These are phyloP conservation scores for Scedosporium aurantiacum DNA, from an alignment of 2,329 filamentous ascomycete genomes.

Conservation along the genomic window DNA sequence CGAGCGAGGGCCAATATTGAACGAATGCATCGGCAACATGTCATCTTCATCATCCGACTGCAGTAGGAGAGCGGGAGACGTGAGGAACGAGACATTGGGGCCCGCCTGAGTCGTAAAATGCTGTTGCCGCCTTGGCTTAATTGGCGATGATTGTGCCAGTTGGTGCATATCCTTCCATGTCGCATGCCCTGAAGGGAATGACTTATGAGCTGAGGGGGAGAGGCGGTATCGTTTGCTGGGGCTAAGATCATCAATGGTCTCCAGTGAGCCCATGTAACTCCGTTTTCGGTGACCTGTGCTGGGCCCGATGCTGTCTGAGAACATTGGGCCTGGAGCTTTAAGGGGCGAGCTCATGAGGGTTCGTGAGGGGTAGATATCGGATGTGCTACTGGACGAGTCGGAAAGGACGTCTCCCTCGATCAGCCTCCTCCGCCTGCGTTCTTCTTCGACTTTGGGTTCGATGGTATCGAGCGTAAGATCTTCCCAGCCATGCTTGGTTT, in stretches of 20 bases:
- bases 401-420: constrained; percentile 65
- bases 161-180: constrained; percentile 70
- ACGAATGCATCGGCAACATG: constrained; percentile 66
- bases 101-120: constrained; percentile 63
- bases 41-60: constrained; percentile 71
- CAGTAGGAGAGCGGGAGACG: constrained; percentile 49
- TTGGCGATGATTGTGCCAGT: constrained; percentile 76
- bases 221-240: constrained; percentile 61
- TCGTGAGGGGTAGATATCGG: constrained; percentile 59
- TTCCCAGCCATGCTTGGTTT: constrained; percentile 92
- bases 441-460: constrained; percentile 72
- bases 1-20: constrained; percentile 51
- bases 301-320: constrained; percentile 70
- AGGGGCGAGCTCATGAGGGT: constrained; percentile 75
- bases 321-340: constrained; percentile 56
- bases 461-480: constrained; percentile 77
- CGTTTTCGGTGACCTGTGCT: constrained; percentile 58
- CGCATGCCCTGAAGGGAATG: constrained; percentile 37
- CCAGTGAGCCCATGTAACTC: constrained; percentile 49
- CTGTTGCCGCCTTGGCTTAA: constrained; percentile 63
- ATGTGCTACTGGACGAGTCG: constrained; percentile 76
- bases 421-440: constrained; percentile 63
- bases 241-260: constrained; percentile 28
- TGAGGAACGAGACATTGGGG: constrained; percentile 68
- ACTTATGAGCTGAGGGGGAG: constrained; percentile 48